Evolutionary conservation across 2,329 filamentous ascomycete genomes (phyloP), one percentile per base, ranked within the genome.

Genomic region (Neocucurbitaria cava): DNA sequence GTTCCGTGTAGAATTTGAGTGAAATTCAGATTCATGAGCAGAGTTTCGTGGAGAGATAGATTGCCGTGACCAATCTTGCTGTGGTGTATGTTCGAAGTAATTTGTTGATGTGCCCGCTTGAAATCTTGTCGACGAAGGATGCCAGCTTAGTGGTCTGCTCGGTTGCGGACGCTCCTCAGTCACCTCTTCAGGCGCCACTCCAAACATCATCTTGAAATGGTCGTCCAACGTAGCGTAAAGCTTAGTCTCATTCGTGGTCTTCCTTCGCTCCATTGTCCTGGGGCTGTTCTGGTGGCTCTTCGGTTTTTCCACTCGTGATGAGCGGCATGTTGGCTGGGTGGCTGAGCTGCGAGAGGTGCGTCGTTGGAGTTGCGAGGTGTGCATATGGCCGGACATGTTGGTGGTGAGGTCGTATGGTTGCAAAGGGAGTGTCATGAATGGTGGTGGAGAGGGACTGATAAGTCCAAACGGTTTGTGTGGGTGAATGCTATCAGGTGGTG

Each of bases 131-230:
- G 87, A 84, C 20, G 84, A 83, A 2, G 89, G 88, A 71, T 92
- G 90, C 90, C 90, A 92, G 79, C 89, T 92, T 41, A 90, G 79
- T 5, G 89, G 89, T 38, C 89, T 65, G 45, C 61, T 63, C 30
- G 64, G 57, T 45, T 72, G 64, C 36, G 58, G 65, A 36, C 56
- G 65, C 24, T 70, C 62, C 21, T 72, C 68, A 15, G 54, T 26
- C 7, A 46, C 57, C 44, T 70, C 65, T 28, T 74, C 70, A 28
- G 67, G 56, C 40, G 61, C 62, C 24, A 73, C 61, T 7, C 75
- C 75, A 58, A 76, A 76, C 73, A 77, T 76, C 71, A 76, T 74
- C 52, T 73, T 73, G 65, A 70, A 77, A 48, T 77, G 75, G 55
- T 77, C 75, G 44, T 77, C 75, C 7, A 77, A 58, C 6, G 73